Percentiles rank a stretch among this genome's conserved stretches.
Evolutionary conservation across 2,329 filamentous ascomycete species (phyloP).

Genomic region (Ilyonectria destructans): DNA sequence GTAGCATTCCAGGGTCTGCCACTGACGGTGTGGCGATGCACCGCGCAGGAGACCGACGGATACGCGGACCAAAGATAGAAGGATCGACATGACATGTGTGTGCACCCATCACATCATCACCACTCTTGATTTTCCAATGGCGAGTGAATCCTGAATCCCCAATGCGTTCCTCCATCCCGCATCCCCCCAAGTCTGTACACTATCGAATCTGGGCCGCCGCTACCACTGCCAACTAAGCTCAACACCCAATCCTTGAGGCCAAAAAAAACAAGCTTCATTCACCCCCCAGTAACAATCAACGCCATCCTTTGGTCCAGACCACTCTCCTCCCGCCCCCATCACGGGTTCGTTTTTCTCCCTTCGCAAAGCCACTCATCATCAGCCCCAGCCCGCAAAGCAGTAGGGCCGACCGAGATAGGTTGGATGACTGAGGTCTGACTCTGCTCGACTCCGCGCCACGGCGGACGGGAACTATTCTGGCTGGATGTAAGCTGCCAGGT

Average conservation of each 20-base stretch:
- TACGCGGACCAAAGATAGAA: not conserved
- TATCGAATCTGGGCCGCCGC: not conserved
- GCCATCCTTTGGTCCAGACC: not conserved
- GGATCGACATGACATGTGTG: not conserved
- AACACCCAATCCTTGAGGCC: not conserved
- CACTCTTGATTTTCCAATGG: not conserved
- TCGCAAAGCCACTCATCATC: constrained; percentile 7
- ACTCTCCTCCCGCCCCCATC: not conserved
- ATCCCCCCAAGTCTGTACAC: not conserved
- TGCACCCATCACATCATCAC: not conserved
- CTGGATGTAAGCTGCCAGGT: not conserved
- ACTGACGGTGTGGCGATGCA: not conserved
- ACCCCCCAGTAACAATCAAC: not conserved
- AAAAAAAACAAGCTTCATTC: not conserved
- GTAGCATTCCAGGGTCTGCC: no score
- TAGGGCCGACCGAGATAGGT: not conserved
- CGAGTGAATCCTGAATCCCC: not conserved
- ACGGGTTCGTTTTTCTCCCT: not conserved
- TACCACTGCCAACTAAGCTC: not conserved
- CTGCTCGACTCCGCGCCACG: not conserved
- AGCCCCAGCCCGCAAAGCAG: not conserved
- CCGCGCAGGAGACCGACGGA: not conserved
- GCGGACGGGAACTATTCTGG: not conserved
- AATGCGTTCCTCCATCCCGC: not conserved
- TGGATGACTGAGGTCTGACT: not conserved